Evolutionary conservation across 2,329 filamentous ascomycete genomes (phyloP), one percentile per base, ranked within the genome.

Genomic region (Penicillium sp.): DNA sequence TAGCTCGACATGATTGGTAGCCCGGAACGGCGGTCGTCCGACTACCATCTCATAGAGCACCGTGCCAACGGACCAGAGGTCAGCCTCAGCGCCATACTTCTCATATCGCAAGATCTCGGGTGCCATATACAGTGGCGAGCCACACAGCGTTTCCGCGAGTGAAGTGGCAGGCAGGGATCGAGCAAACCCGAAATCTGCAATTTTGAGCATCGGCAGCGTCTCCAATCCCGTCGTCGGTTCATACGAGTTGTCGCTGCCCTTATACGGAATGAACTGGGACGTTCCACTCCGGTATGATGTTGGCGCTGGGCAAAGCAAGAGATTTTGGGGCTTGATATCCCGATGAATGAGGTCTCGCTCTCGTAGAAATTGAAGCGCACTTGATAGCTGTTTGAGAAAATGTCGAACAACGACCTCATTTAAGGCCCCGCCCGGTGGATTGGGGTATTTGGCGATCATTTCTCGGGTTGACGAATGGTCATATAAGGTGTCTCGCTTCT

Each of bases 141-240:
- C 95, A 75, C 95, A 99, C 0, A 99, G 86, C 0, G 95, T 99
- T 75, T 99, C 95, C 11, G 95, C 95, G 63, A 99, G 84, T 5
- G 93, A 94, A 0, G 94, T 96, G 7, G 91, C 88, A 1, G 95
- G 94, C 51, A 99, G 81, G 57, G 96, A 92, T 57, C 95, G 88
- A 57, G 95, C 95, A 74, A 99, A 99, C n/a, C 95, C 95, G 73
- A 99, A 99, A 79, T 99, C 95, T 58, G 95, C 95, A 68, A 99
- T 88, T 79, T 99, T 99, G 61, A 99, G 86, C 89, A 98, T 96
- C 4, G 95, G 95, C 43, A 99, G 79, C 17, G 92, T 95, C 55
- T 86, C 83, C 34, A 99, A 81, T 7, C 95, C 95, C 28, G 89
- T 88, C 28, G 89, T 85, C 4, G 94, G 92, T 47, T 91, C 90